These are phyloP conservation scores for Lasiosphaeriaceae sp. DNA, from an alignment of 495 filamentous ascomycete species.

Conservation along the genomic window DNA sequence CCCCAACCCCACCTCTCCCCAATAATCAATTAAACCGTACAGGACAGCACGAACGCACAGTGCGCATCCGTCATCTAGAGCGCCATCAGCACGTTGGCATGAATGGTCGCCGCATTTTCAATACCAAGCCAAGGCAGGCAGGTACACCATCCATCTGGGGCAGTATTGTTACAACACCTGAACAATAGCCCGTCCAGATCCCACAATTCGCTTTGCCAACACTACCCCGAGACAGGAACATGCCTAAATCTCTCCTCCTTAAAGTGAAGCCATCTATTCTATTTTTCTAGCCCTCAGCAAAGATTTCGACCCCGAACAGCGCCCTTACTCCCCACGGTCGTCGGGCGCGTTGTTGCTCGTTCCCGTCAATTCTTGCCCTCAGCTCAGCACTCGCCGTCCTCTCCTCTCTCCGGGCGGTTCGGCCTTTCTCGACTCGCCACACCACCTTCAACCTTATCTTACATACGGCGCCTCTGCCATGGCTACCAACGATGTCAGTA, in stretches of 20 bases:
- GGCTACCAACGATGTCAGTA: constrained; percentile 27
- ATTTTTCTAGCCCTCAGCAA: background rate
- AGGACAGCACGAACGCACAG: too few species aligned
- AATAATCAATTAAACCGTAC: too few species aligned
- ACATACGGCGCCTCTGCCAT: constrained; percentile 20
- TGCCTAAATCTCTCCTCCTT: background rate
- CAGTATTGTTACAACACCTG: too few species aligned
- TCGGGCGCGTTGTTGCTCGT: background rate
- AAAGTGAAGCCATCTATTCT: background rate
- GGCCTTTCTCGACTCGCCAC: background rate
- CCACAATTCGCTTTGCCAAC: background rate
- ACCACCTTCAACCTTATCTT: background rate
- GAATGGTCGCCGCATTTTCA: too few species aligned
- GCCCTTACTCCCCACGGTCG: background rate
- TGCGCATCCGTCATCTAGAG: too few species aligned
- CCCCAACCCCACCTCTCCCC: background rate
- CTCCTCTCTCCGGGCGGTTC: background rate
- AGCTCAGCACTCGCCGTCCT: background rate
- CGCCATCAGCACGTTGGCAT: too few species aligned
- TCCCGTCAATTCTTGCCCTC: background rate
- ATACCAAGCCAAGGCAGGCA: too few species aligned
- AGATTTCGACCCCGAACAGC: background rate
- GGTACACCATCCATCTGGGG: too few species aligned
- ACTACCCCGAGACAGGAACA: background rate
- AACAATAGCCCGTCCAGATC: too few species aligned